phyloP scores from a whole-genome alignment of 2,329 filamentous ascomycete species.

The Fusarium burgessii region DNA sequence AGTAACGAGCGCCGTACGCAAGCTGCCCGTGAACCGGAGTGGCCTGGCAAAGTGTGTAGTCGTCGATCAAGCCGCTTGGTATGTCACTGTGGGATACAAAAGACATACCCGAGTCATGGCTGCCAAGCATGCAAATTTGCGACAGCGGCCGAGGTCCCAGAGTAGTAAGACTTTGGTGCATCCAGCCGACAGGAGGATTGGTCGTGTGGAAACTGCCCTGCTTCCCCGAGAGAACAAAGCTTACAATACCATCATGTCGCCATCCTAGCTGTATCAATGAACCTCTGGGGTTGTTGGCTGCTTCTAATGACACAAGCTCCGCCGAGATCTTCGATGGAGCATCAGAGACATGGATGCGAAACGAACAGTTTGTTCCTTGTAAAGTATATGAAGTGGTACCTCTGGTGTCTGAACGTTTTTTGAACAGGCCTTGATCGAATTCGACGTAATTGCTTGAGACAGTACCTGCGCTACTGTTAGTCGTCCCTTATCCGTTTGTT shows the following conservation, averaged over 20 bases:
- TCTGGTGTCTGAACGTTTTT: neutral
- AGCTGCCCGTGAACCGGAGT: neutral
- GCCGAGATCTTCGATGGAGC: neutral
- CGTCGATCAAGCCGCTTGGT: neutral
- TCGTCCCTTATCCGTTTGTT: neutral
- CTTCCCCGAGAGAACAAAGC: neutral
- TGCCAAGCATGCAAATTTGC: neutral
- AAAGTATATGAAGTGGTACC: neutral
- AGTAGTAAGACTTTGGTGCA: neutral
- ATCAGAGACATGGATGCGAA: neutral
- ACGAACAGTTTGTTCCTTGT: neutral
- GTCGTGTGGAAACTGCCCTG: neutral
- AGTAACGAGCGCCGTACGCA: neutral
- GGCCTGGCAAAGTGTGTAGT: neutral
- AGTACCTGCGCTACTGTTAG: neutral
- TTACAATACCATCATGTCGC: constrained; percentile 1
- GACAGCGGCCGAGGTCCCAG: neutral
- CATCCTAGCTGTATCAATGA: neutral
- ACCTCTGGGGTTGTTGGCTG: neutral
- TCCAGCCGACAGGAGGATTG: neutral
- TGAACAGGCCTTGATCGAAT: neutral
- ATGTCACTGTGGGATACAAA: neutral
- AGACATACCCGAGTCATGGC: neutral
- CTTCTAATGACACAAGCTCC: neutral
- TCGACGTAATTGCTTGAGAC: neutral